Conservation (phyloP, 2,329 filamentous ascomycete genomes). For the Aspergillus quadrilineatus region DNA sequence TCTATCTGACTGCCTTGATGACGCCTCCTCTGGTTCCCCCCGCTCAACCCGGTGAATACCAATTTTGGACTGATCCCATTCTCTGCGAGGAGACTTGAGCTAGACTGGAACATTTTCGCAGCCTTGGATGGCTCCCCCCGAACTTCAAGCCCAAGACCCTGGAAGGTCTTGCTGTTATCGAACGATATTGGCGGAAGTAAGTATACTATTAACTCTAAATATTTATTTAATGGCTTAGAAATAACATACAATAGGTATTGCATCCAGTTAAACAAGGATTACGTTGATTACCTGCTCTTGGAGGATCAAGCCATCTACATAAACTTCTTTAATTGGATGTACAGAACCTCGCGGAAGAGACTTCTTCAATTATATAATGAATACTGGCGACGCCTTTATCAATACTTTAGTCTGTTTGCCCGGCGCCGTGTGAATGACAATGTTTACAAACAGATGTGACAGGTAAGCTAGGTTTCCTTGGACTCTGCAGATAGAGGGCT, state of each 20-base stretch:
- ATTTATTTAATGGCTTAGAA: not conserved
- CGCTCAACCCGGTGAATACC: not conserved
- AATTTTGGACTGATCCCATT: not conserved
- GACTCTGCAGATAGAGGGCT: not conserved
- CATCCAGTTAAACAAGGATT: slow-evolving; percentile 25
- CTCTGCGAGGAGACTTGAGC: not conserved
- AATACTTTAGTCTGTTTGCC: slow-evolving; percentile 25
- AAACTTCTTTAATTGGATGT: slow-evolving; percentile 31
- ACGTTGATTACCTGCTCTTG: slow-evolving; percentile 24
- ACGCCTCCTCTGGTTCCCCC: not conserved
- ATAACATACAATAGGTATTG: slow-evolving; percentile 23
- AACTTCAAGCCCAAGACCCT: slow-evolving; percentile 28
- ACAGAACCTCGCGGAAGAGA: slow-evolving; percentile 25
- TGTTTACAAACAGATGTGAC: slow-evolving; percentile 25
- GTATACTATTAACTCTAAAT: not conserved
- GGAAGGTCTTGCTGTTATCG: slow-evolving; percentile 8
- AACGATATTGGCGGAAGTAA: slow-evolving; percentile 17
- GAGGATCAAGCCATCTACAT: slow-evolving; percentile 24
- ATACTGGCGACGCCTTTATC: slow-evolving; percentile 26
- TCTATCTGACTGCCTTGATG: not conserved
- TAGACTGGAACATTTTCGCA: slow-evolving; percentile 18
- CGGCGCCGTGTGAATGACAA: slow-evolving; percentile 20
- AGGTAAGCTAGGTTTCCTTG: slow-evolving; percentile 17
- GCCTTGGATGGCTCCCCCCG: slow-evolving; percentile 25
- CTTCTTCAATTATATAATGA: slow-evolving; percentile 24